Percentiles rank a stretch among this genome's conserved stretches.
Evolutionary conservation across 2,329 filamentous ascomycete species (phyloP).

Genomic region (Paecilomyces sp.): DNA sequence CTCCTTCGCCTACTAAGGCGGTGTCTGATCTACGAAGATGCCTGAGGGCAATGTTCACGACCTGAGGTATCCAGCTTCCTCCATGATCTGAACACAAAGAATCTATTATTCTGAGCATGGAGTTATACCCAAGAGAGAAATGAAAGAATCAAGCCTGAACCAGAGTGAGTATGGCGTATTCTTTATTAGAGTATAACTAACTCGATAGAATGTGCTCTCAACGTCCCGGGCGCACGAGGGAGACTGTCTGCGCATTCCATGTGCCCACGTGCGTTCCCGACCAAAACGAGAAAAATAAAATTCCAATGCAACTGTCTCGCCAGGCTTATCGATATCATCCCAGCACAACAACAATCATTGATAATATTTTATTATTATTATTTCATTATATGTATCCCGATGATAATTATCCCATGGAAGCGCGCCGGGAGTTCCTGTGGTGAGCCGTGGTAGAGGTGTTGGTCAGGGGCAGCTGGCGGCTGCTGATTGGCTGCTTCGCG

Average conservation of each 20-base stretch:
- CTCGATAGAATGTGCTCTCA: background rate
- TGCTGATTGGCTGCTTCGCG: background rate
- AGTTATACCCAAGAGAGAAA: background rate
- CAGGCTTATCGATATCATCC: background rate
- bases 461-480: slow-evolving; percentile 1
- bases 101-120: too few species aligned
- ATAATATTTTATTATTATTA: too few species aligned
- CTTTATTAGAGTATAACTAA: too few species aligned
- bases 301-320: background rate
- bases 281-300: background rate
- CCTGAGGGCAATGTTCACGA: background rate
- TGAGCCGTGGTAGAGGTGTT: background rate
- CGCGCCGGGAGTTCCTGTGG: background rate
- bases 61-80: background rate
- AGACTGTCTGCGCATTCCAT: background rate
- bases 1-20: background rate
- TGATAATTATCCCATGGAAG: background rate
- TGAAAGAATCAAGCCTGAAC: background rate
- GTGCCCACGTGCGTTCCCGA: background rate
- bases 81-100: background rate
- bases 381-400: too few species aligned
- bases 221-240: background rate
- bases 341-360: background rate
- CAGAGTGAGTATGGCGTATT: background rate
- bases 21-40: background rate